These are phyloP conservation scores for Amauroascus verrucosus DNA, from an alignment of 2,329 filamentous ascomycete species.

Conservation along the genomic window DNA sequence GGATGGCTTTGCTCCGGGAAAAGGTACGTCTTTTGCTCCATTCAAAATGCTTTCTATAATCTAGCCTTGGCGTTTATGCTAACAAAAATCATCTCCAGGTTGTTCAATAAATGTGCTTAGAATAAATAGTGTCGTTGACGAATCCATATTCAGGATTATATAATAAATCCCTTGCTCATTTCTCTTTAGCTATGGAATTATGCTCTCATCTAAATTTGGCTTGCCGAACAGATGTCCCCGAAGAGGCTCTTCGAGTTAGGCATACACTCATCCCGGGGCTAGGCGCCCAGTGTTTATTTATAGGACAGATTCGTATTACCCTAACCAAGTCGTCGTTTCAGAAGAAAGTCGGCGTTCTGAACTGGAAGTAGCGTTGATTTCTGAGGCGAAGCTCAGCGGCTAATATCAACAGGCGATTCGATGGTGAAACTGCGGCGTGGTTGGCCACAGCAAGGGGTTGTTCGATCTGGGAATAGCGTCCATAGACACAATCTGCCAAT, in stretches of 20 bases:
- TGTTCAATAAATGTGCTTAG: conserved; percentile 16
- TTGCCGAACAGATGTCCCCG: no score
- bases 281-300: conserved; percentile 7
- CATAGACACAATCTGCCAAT: no score
- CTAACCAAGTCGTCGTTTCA: background rate
- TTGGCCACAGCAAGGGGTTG: background rate
- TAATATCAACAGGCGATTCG: conserved; percentile 3
- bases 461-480: background rate
- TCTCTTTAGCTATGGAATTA: background rate
- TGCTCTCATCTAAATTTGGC: background rate
- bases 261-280: background rate
- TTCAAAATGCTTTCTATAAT: background rate
- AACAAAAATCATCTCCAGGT: conserved; percentile 10
- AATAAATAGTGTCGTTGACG: conserved; percentile 2
- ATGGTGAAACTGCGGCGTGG: background rate
- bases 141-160: conserved; percentile 7
- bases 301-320: background rate
- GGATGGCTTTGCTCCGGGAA: conserved; percentile 82
- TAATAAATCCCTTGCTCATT: conserved; percentile 1
- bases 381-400: background rate
- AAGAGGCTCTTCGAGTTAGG: no score
- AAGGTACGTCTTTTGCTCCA: conserved; percentile 56
- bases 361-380: background rate
- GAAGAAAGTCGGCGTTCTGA: background rate
- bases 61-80: background rate